A percentile compares a stretch with the other conserved stretches of the same genome.
phyloP scores from a whole-genome alignment of 768 basidiomycete species.

The Serendipita vermifera region DNA sequence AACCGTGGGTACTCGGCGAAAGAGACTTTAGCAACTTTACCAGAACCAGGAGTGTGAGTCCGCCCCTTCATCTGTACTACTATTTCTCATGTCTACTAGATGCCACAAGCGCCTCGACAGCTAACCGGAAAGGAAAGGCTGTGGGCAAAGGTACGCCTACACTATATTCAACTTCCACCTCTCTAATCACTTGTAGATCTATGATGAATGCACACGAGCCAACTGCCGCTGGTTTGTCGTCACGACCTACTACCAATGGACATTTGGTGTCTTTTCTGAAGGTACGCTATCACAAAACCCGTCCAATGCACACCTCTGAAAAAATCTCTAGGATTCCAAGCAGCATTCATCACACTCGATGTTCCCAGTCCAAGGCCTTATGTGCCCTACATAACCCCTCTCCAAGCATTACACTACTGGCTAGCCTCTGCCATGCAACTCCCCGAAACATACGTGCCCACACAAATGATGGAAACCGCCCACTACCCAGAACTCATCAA shows the following conservation, averaged over 20 bases:
- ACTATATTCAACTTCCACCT: not conserved
- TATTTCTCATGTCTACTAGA: not conserved
- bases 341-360: not conserved
- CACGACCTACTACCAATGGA: constrained; percentile 2
- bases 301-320: not conserved
- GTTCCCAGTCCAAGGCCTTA: not conserved
- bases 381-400: not conserved
- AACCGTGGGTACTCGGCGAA: not conserved
- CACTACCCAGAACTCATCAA: not conserved
- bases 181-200: not conserved
- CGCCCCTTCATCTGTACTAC: not conserved
- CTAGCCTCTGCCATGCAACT: not conserved
- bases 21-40: not conserved
- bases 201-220: constrained; percentile 1
- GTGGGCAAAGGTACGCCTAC: not conserved
- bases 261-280: constrained; percentile 11
- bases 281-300: not conserved
- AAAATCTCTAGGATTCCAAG: not conserved
- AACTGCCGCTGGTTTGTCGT: constrained; percentile 10
- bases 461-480: not conserved
- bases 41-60: not conserved
- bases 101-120: not conserved
- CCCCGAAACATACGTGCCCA: not conserved
- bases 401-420: not conserved
- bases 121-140: not conserved